Evolutionary conservation across 2,329 filamentous ascomycete genomes (phyloP).

Genomic region (Penicillium concentricum): DNA sequence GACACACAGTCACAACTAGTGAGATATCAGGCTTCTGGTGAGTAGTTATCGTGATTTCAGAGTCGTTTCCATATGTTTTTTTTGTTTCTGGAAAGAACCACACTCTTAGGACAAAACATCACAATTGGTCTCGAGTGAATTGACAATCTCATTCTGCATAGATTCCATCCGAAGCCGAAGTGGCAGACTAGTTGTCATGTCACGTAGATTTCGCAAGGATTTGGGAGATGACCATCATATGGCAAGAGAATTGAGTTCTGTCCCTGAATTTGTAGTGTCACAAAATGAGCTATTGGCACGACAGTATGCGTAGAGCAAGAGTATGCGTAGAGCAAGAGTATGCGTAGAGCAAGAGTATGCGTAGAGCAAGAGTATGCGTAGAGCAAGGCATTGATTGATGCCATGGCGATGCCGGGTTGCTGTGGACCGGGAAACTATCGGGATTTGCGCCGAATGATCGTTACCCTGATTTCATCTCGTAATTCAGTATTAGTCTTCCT

Average conservation of each 20-base stretch:
- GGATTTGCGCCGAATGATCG: background rate
- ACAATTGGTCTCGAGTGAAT: background rate
- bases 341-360: no score
- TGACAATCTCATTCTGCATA: background rate
- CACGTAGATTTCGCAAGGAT: constrained; percentile 6
- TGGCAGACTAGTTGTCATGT: constrained; percentile 5
- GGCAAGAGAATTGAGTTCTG: background rate
- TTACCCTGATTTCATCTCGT: background rate
- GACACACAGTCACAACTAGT: constrained; percentile 9
- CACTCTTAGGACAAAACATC: background rate
- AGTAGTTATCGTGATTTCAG: background rate
- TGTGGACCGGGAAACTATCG: background rate
- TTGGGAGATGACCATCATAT: constrained; percentile 10
- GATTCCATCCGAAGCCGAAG: constrained; percentile 9
- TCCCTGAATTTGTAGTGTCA: background rate
- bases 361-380: no score
- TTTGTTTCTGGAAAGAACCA: background rate
- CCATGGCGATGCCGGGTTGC: background rate
- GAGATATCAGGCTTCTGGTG: background rate
- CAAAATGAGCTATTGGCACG: constrained; percentile 10
- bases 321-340: no score
- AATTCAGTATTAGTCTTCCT: background rate
- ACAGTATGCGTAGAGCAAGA: no score
- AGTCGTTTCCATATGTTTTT: background rate
- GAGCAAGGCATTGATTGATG: constrained; percentile 1